phyloP scores from a whole-genome alignment of 202 grass and related monocot species.

The Miscanthus sacchariflorus region DNA sequence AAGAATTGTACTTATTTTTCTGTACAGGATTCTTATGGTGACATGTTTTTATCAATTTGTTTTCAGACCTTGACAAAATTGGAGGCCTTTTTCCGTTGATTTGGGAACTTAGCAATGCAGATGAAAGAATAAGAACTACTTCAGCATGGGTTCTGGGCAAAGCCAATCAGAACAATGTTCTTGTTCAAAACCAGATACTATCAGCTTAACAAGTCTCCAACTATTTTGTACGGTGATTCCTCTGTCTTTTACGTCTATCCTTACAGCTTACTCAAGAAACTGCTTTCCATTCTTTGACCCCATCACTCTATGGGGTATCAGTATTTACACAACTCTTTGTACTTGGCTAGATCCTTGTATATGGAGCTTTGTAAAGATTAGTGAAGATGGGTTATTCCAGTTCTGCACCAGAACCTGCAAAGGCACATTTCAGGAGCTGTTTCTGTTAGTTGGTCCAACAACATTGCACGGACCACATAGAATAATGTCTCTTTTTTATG shows the following conservation, averaged over 20 bases:
- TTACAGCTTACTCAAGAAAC: not conserved
- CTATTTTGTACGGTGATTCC: not conserved
- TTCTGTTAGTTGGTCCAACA: constrained; percentile 15
- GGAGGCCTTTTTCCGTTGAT: constrained; percentile 75
- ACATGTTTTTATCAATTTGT: constrained; percentile 27
- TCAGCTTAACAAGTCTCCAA: not conserved
- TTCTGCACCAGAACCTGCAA: constrained; percentile 69
- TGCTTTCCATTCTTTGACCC: not conserved
- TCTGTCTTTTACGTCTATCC: not conserved
- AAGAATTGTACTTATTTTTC: not conserved
- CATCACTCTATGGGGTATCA: not conserved
- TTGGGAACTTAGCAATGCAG: constrained; percentile 64
- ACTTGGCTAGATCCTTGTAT: constrained; percentile 66
- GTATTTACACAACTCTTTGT: not conserved
- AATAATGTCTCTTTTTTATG: not conserved
- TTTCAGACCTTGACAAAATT: constrained; percentile 79
- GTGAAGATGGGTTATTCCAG: constrained; percentile 88
- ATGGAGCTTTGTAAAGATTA: constrained; percentile 76
- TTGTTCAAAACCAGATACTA: constrained; percentile 91
- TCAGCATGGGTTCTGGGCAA: constrained; percentile 76
- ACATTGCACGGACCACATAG: not conserved
- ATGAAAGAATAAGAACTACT: constrained; percentile 64
- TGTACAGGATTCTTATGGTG: not conserved
- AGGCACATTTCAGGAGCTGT: constrained; percentile 44
- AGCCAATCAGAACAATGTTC: constrained; percentile 79